These are phyloP conservation scores for Spizellomyces punctatus DNA, from an alignment of 192 early-diverging fungal species.

Conservation along the genomic window DNA sequence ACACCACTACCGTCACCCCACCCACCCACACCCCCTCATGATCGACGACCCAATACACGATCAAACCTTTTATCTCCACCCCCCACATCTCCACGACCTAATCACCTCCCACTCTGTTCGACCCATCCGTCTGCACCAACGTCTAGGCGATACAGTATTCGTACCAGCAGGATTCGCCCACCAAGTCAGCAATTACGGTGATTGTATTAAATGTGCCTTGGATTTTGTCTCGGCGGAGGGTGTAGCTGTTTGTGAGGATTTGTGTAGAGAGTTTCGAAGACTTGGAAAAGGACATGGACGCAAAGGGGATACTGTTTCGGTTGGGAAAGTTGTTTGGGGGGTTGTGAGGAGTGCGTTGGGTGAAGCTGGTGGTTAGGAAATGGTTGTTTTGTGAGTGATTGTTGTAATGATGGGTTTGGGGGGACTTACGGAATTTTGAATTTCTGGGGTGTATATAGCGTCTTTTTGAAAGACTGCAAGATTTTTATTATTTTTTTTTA, in stretches of 20 bases:
- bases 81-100: constrained; percentile 42
- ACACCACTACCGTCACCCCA: neutral
- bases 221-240: constrained; percentile 73
- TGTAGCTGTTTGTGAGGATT: constrained; percentile 42
- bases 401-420: too few species aligned
- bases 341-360: constrained; percentile 1
- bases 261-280: constrained; percentile 55
- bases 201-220: constrained; percentile 69
- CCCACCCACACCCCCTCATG: neutral
- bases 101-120: constrained; percentile 38
- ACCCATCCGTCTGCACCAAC: constrained; percentile 65
- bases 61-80: constrained; percentile 66
- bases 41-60: constrained; percentile 66
- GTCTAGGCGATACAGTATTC: constrained; percentile 74
- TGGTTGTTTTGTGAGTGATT: too few species aligned
- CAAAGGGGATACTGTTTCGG: constrained; percentile 39
- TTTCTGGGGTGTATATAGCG: too few species aligned
- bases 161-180: constrained; percentile 77
- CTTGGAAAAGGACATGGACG: constrained; percentile 42
- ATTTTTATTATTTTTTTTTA: too few species aligned
- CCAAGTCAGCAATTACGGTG: constrained; percentile 71
- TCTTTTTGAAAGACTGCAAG: too few species aligned
- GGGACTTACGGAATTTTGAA: too few species aligned
- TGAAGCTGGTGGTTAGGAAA: neutral
- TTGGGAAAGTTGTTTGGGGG: constrained; percentile 17